Conservation (phyloP, 1,284 basidiomycete genomes). For the Vanrija sp. region DNA sequence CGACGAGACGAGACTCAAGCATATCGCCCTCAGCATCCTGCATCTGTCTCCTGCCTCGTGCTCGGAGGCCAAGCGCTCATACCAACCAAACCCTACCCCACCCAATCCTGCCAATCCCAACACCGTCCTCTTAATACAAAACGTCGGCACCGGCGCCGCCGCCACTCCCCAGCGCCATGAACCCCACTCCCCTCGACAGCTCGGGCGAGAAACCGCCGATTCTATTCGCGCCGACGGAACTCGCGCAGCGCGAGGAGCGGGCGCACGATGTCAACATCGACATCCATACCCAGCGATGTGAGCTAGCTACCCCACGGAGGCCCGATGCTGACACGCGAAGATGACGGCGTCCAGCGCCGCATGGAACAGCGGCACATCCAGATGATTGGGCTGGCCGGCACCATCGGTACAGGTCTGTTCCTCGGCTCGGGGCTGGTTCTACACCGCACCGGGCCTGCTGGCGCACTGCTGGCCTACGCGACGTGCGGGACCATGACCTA, state of each 20-base stretch:
- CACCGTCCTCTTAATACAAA: too few relatives aligned
- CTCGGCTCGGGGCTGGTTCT: not conserved
- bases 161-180: too few relatives aligned
- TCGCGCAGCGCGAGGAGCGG: not conserved
- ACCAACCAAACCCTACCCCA: too few relatives aligned
- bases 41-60: too few relatives aligned
- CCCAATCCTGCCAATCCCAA: too few relatives aligned
- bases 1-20: too few relatives aligned
- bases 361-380: not conserved
- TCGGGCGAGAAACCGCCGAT: too few relatives aligned
- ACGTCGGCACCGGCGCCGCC: too few relatives aligned
- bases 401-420: slow-evolving; percentile 1
- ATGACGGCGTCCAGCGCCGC: not conserved
- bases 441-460: not conserved
- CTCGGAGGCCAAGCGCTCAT: too few relatives aligned
- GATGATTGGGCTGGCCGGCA: not conserved
- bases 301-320: not conserved
- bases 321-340: not conserved
- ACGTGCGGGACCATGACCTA: not conserved
- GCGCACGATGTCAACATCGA: slow-evolving; percentile 14
- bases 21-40: too few relatives aligned
- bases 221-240: too few relatives aligned
- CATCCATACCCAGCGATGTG: slow-evolving; percentile 21
- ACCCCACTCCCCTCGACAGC: too few relatives aligned
- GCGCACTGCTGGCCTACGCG: not conserved